phyloP scores from a whole-genome alignment of 305 asterid species.

The Nicotiana rustica region DNA sequence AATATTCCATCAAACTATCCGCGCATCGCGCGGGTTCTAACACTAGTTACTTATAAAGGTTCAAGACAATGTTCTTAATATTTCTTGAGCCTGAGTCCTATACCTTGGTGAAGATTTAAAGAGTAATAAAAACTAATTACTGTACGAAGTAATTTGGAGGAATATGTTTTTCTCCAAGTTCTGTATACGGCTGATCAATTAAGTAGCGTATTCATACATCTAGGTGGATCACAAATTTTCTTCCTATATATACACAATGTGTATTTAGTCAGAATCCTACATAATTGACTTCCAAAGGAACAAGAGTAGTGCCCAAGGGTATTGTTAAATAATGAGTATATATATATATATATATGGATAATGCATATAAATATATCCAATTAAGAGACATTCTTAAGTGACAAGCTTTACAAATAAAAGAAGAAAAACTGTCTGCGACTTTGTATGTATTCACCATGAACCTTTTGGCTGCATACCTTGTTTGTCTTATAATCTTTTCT shows the following conservation, averaged over 20 bases:
- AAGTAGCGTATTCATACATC: neutral
- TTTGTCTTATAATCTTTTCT: too few species aligned
- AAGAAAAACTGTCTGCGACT: neutral
- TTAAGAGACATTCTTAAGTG: neutral
- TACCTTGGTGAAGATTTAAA: neutral
- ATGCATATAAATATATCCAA: neutral
- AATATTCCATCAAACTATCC: too few species aligned
- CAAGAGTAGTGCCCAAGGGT: neutral
- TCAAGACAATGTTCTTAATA: too few species aligned
- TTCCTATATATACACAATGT: neutral
- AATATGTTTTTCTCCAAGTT: neutral
- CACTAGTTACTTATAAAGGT: too few species aligned
- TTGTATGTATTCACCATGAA: too few species aligned
- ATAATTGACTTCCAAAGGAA: too few species aligned
- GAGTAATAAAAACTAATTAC: too few species aligned
- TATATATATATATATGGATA: too few species aligned
- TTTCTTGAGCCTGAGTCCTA: neutral
- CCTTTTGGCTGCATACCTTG: too few species aligned
- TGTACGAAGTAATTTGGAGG: neutral
- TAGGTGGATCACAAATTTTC: neutral
- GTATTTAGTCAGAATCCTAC: neutral
- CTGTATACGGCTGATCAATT: neutral
- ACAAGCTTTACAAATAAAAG: neutral
- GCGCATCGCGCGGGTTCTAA: too few species aligned
- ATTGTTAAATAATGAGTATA: too few species aligned